These are phyloP conservation scores for Papiliotrema laurentii DNA, from an alignment of 1,284 basidiomycete genomes.

Conservation along the genomic window DNA sequence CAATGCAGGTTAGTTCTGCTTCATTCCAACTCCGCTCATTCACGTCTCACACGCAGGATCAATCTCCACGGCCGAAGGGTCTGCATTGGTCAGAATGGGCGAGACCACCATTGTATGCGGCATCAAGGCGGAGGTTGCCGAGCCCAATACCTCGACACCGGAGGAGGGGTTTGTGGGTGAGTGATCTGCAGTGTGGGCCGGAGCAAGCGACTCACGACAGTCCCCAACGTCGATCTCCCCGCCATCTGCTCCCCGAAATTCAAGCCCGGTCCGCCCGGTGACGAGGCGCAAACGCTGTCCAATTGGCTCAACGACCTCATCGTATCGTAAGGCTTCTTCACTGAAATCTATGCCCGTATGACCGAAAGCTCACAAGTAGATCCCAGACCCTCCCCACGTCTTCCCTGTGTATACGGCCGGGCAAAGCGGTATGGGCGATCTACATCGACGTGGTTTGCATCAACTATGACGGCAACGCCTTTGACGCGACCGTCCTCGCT, in stretches of 20 bases:
- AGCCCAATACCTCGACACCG: conserved; percentile 72
- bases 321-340: conserved; percentile 54
- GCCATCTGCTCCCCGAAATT: conserved; percentile 88
- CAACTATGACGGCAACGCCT: conserved; percentile 93
- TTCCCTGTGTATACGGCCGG: conserved; percentile 72
- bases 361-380: conserved; percentile 49
- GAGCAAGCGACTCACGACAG: conserved; percentile 42
- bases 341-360: background rate
- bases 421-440: conserved; percentile 80
- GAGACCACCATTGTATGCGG: conserved; percentile 88
- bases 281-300: conserved; percentile 85
- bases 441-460: conserved; percentile 93
- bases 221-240: conserved; percentile 84
- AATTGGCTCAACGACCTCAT: conserved; percentile 73
- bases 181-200: conserved; percentile 16
- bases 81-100: conserved; percentile 81
- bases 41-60: conserved; percentile 55
- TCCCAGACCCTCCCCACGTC: conserved; percentile 62
- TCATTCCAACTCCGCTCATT: background rate
- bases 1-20: conserved; percentile 60
- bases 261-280: conserved; percentile 87
- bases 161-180: conserved; percentile 75
- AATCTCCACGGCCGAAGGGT: conserved; percentile 84
- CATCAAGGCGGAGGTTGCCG: conserved; percentile 88
- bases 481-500: conserved; percentile 83